phyloP scores from a whole-genome alignment of 306 rosid genomes.

The Acacia acuminata region DNA sequence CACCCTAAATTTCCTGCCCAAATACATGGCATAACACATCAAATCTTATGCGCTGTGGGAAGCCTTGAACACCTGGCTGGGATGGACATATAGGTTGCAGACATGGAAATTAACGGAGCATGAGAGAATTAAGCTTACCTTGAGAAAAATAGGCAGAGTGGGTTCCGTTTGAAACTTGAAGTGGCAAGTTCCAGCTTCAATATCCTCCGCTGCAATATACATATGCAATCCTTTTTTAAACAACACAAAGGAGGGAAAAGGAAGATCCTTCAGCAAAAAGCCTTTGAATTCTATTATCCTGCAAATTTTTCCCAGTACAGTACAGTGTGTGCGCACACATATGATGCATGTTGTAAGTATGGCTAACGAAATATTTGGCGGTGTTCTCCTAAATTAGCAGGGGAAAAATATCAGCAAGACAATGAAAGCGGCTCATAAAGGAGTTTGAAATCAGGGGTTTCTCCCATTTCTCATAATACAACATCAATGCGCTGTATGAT shows the following conservation, averaged over 20 bases:
- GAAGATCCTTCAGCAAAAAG: conserved; percentile 12
- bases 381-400: background rate
- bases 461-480: background rate
- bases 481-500: background rate
- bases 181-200: conserved; percentile 71
- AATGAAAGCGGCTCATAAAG: background rate
- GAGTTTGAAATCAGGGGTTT: background rate
- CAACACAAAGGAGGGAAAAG: background rate
- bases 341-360: background rate
- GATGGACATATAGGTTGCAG: conserved; percentile 21
- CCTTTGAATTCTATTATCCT: conserved; percentile 7
- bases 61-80: conserved; percentile 40
- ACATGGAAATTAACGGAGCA: conserved; percentile 2
- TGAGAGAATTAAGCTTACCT: conserved; percentile 45
- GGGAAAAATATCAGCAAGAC: background rate
- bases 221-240: conserved; percentile 19
- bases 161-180: conserved; percentile 79
- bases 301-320: background rate
- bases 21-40: conserved; percentile 56
- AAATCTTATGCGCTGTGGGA: conserved; percentile 37
- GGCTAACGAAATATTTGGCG: background rate
- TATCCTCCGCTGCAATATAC: conserved; percentile 81
- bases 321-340: background rate
- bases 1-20: conserved; percentile 65
- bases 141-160: conserved; percentile 81